Conservation (phyloP, 495 filamentous ascomycete species). For the Talaromyces nanjingensis region DNA sequence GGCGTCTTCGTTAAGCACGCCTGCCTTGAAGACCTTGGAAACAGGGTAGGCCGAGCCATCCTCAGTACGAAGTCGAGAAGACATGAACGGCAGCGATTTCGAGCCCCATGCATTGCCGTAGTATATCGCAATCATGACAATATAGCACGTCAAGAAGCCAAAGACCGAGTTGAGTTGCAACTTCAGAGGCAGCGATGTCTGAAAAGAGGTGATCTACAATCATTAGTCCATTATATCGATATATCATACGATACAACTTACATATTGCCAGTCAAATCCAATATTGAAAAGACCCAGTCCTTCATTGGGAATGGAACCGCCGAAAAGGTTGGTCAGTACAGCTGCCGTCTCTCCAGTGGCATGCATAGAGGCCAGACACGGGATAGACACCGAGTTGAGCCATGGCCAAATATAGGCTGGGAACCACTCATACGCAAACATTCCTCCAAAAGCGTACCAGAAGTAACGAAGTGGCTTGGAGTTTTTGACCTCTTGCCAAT, state of each 20-base stretch:
- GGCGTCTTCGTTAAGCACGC: conserved; percentile 26
- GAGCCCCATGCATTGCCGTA: conserved; percentile 23
- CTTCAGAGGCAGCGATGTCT: conserved; percentile 27
- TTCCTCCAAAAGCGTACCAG: conserved; percentile 26
- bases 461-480: conserved; percentile 25
- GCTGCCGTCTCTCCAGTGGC: conserved; percentile 22
- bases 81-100: conserved; percentile 25
- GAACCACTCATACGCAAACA: conserved; percentile 44
- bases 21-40: conserved; percentile 23
- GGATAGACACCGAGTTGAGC: conserved; percentile 48
- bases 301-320: conserved; percentile 46
- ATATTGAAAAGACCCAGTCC: conserved; percentile 41
- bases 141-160: conserved; percentile 15
- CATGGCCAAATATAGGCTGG: conserved; percentile 49
- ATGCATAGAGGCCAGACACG: conserved; percentile 41
- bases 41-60: conserved; percentile 19
- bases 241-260: conserved; percentile 14
- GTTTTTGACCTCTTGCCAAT: conserved; percentile 25
- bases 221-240: background rate
- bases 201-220: conserved; percentile 24
- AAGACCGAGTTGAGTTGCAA: conserved; percentile 15
- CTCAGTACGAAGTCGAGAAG: conserved; percentile 13
- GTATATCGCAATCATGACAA: conserved; percentile 21
- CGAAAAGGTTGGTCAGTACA: conserved; percentile 40
- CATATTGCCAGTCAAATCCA: conserved; percentile 53